phyloP scores from a whole-genome alignment of 805 yeast species.

The Dipodascopsis uninucleata region DNA sequence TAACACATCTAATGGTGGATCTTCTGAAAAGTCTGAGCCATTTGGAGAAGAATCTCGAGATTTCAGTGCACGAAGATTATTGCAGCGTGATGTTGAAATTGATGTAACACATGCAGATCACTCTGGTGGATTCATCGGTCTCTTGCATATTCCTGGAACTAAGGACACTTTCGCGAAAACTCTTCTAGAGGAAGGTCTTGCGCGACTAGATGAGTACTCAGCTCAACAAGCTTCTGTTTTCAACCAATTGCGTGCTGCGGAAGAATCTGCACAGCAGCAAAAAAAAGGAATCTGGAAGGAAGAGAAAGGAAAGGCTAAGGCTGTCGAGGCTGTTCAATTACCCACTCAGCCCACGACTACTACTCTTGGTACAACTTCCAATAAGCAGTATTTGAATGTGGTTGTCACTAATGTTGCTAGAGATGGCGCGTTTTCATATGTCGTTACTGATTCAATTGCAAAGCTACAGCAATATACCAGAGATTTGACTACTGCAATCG shows the following conservation, averaged over 20 bases:
- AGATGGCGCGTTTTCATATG: conserved; percentile 31
- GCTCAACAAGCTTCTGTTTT: conserved; percentile 53
- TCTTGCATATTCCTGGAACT: conserved; percentile 47
- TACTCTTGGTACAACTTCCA: conserved; percentile 22
- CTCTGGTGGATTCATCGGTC: conserved; percentile 77
- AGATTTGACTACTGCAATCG: conserved; percentile 8
- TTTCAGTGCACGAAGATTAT: conserved; percentile 50
- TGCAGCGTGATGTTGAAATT: conserved; percentile 71
- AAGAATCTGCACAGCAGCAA: conserved; percentile 53
- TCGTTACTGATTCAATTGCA: conserved; percentile 14
- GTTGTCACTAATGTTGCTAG: conserved; percentile 34
- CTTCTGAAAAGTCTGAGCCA: conserved; percentile 29
- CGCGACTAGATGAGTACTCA: conserved; percentile 61
- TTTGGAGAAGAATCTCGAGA: conserved; percentile 50
- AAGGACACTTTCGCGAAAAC: conserved; percentile 44
- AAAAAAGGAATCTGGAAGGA: conserved; percentile 66
- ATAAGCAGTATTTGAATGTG: conserved; percentile 37
- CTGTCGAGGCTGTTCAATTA: conserved; percentile 26
- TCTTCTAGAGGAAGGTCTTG: conserved; percentile 61
- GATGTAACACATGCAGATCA: conserved; percentile 69
- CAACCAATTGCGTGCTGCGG: conserved; percentile 55
- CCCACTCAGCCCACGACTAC: conserved; percentile 23
- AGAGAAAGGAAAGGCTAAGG: conserved; percentile 46
- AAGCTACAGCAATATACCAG: conserved; percentile 11
- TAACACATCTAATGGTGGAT: conserved; percentile 32